Evolutionary conservation across 2,329 filamentous ascomycete genomes (phyloP).

Genomic region (Hypoxylon sp.): DNA sequence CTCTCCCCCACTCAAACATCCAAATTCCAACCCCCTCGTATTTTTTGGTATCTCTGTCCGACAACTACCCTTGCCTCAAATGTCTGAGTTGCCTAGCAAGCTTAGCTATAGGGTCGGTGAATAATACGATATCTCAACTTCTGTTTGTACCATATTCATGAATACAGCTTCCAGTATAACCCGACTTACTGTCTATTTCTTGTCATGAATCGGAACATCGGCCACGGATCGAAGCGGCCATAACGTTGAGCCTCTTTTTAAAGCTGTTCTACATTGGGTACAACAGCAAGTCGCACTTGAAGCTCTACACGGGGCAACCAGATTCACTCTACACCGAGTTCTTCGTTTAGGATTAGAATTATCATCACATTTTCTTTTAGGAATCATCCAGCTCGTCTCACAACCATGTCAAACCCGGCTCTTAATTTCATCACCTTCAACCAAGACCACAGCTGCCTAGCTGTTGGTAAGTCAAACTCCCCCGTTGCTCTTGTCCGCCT

Average conservation of each 20-base stretch:
- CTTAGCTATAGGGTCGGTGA: constrained; percentile 14
- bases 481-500: constrained; percentile 16
- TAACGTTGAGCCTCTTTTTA: constrained; percentile 29
- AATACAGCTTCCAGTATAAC: constrained; percentile 21
- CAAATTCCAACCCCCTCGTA: constrained; percentile 43
- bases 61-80: constrained; percentile 16
- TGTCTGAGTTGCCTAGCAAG: constrained; percentile 6
- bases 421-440: constrained; percentile 99
- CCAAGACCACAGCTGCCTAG: constrained; percentile 97
- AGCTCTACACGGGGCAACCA: constrained; percentile 1
- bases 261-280: constrained; percentile 20
- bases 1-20: constrained; percentile 28
- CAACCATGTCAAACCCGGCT: constrained; percentile 75
- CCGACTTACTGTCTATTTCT: constrained; percentile 17
- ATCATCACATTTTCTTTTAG: constrained; percentile 10
- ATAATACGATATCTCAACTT: constrained; percentile 8
- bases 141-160: constrained; percentile 9
- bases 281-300: constrained; percentile 7
- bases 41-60: constrained; percentile 23
- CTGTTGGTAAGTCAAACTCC: constrained; percentile 78
- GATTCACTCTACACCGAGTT: not conserved
- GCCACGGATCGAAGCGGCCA: constrained; percentile 29
- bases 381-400: constrained; percentile 15
- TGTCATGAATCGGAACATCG: constrained; percentile 39
- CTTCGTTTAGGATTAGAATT: constrained; percentile 6